A percentile compares a stretch with the other conserved stretches of the same genome.
These are phyloP conservation scores for Alternaria hordeiaustralica DNA, from an alignment of 2,329 filamentous ascomycete genomes.

Conservation along the genomic window DNA sequence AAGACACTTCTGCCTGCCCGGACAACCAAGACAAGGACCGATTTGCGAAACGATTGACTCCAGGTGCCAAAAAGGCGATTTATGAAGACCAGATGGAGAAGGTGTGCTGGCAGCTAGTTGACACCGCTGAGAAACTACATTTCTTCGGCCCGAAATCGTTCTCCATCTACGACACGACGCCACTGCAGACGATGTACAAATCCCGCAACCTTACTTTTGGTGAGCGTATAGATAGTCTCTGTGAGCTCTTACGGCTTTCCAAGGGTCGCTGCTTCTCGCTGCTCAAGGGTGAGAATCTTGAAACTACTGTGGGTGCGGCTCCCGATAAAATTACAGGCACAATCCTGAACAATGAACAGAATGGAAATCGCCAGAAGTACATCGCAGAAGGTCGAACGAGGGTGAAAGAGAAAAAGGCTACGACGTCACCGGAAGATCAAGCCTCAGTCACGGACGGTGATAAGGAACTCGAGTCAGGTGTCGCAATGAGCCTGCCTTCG, in stretches of 20 bases:
- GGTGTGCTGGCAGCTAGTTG: constrained; percentile 19
- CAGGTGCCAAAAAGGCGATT: background rate
- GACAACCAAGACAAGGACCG: background rate
- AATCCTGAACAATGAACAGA: background rate
- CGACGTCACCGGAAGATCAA: background rate
- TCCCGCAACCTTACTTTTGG: constrained; percentile 10
- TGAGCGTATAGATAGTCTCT: constrained; percentile 13
- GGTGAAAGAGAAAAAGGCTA: background rate
- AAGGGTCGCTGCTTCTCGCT: constrained; percentile 16
- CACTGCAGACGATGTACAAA: constrained; percentile 1
- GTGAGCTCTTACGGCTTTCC: constrained; percentile 6
- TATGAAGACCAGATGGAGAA: constrained; percentile 13
- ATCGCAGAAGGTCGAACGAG: background rate
- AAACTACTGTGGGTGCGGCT: background rate
- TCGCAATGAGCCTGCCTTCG: background rate
- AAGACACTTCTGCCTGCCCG: constrained; percentile 11
- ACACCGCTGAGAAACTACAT: constrained; percentile 13
- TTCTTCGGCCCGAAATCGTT: constrained; percentile 2
- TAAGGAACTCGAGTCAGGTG: background rate
- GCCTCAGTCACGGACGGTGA: background rate
- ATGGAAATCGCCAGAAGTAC: background rate
- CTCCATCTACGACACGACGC: constrained; percentile 6
- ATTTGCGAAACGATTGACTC: constrained; percentile 13
- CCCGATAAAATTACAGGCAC: background rate
- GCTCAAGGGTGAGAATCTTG: constrained; percentile 17